phyloP scores from a whole-genome alignment of 208 protist genomes.

The Novymonas esmeraldas region DNA sequence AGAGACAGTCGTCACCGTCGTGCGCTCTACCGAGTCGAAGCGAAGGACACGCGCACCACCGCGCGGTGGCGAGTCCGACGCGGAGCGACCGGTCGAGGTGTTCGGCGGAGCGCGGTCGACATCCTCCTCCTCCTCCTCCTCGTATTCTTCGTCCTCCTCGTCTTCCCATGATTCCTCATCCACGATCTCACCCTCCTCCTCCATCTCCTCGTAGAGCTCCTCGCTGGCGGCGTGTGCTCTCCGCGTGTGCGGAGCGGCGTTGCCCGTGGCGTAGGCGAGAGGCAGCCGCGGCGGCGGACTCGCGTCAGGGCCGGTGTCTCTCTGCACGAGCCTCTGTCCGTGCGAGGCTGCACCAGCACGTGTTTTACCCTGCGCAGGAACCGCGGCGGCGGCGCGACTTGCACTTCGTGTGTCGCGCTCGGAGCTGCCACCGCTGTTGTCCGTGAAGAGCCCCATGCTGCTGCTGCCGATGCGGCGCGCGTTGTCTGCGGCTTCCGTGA shows the following conservation, averaged over 20 bases:
- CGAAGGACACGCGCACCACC: constrained; percentile 1
- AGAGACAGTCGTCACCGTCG: background rate
- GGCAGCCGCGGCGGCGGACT: constrained; percentile 22
- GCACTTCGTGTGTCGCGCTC: constrained; percentile 9
- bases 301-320: background rate
- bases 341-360: background rate
- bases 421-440: constrained; percentile 11
- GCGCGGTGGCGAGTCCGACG: too few relatives aligned
- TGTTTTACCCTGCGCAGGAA: background rate
- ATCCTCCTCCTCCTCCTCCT: background rate
- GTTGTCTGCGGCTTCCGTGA: background rate
- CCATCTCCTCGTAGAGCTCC: background rate
- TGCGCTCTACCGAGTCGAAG: background rate
- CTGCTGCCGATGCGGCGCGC: background rate
- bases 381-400: constrained; percentile 3
- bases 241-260: too few relatives aligned
- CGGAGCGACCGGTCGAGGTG: too few relatives aligned
- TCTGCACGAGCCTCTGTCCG: background rate
- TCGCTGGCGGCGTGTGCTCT: too few relatives aligned
- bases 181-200: constrained; percentile 1
- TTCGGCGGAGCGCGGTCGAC: too few relatives aligned
- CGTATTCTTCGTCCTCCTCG: background rate
- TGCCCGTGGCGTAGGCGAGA: background rate
- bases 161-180: background rate
- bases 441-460: constrained; percentile 8